Base-by-base conservation (phyloP, 305 asterid species). In the Withania somnifera region DNA sequence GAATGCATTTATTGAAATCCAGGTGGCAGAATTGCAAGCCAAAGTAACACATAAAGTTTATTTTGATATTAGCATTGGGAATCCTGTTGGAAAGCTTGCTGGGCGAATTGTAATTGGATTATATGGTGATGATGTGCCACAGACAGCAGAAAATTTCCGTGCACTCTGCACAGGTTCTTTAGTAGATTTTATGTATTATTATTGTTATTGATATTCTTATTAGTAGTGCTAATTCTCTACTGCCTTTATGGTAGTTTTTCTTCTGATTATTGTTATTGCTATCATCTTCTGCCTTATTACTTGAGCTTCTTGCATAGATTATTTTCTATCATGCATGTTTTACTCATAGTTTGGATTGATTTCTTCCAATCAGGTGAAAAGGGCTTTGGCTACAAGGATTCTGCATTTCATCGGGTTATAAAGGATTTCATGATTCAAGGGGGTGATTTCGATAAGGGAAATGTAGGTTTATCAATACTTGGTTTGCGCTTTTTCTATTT, bases 371-470 rank as follows among this genome's bases (percentile, higher is more conserved):
- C 85, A 96, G 98, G 98, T 60, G 99, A 94, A 86, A 96, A 93
- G 87, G 98, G 99, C 75, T 96, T 96, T 84, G 98, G 98, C 61
- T 94, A 85, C 93, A 96, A 96, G 85, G 96, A 92, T 64, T 96
- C 99, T 0, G 52, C 92, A 2, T 93, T 96, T 90, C 98, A 96
- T 87, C 98, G 98, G 82, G 97, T 93, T 69, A 96, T 96, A 82
- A 90, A 90, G 89, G 93, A 93, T 76, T 96, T 96, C 90, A 94
- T 94, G 98, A 93, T 96, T 89, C 98, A 94, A 84, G 99, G 99
- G 77, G 99, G 99, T 84, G 98, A 94, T 85, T 94, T 96, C 67
- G 98, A 93, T 83, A 92, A 94, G 83, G 99, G 99, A 85, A 94
- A 96, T 86, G 99, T 96, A 89, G 79, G 98, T 84, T 60, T 28